Evolutionary conservation across 495 filamentous ascomycete genomes (phyloP).

Genomic region (Aspergillus diversus): DNA sequence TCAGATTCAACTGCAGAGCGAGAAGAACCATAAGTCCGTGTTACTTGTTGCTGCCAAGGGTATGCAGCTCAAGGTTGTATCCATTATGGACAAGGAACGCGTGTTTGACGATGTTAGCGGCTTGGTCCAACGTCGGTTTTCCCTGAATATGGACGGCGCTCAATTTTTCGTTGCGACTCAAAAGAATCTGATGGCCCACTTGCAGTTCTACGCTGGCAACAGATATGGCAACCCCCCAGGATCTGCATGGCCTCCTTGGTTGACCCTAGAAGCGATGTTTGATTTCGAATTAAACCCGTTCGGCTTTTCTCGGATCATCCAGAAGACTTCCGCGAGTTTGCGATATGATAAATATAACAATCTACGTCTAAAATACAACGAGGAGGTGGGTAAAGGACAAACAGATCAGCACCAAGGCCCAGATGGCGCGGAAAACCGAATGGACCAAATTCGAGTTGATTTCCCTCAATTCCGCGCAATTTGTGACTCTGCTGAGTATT

Average conservation of each 20-base stretch:
- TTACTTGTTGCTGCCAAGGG: conserved; percentile 92
- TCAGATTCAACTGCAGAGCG: conserved; percentile 96
- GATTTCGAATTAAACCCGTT: conserved; percentile 91
- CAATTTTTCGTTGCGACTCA: conserved; percentile 97
- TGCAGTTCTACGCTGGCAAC: conserved; percentile 93
- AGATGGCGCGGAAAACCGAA: conserved; percentile 67
- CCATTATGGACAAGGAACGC: conserved; percentile 95
- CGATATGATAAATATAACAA: conserved; percentile 99
- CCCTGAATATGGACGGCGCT: conserved; percentile 91
- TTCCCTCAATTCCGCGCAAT: conserved; percentile 91
- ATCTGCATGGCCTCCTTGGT: conserved; percentile 95
- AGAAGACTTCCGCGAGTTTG: conserved; percentile 89
- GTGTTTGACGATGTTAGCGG: conserved; percentile 92
- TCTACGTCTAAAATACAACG: conserved; percentile 94
- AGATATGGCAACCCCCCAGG: conserved; percentile 83
- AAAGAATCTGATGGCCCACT: conserved; percentile 79
- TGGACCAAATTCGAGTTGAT: conserved; percentile 95
- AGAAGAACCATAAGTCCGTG: conserved; percentile 93
- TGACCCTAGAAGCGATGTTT: conserved; percentile 97
- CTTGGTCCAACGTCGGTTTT: conserved; percentile 90
- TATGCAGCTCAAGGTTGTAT: conserved; percentile 95
- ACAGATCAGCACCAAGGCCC: conserved; percentile 34
- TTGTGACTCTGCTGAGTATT: conserved; percentile 96
- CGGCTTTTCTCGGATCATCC: conserved; percentile 92
- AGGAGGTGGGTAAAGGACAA: conserved; percentile 76